Conservation (phyloP, 768 basidiomycete species). For the Auricularia heimuer region DNA sequence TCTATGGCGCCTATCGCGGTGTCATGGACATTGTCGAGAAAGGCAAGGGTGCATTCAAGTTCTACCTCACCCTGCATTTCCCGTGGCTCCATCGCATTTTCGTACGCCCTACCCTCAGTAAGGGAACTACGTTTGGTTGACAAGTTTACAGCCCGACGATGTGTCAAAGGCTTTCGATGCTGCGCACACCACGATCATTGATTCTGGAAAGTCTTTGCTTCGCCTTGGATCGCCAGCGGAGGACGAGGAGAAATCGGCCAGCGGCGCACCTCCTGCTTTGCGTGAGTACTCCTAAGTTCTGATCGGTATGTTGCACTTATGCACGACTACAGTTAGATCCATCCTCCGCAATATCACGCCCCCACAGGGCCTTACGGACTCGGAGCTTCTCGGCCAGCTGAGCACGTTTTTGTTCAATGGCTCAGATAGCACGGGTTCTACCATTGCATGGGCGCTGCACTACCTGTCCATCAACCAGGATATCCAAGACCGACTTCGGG, state of each 20-base stretch:
- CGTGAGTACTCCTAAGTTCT: conserved; percentile 36
- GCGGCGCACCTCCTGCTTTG: conserved; percentile 69
- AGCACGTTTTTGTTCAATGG: conserved; percentile 89
- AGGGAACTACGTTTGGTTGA: not conserved
- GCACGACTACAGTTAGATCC: conserved; percentile 56
- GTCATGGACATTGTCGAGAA: not conserved
- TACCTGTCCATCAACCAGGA: conserved; percentile 58
- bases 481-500: conserved; percentile 60
- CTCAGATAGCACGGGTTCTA: conserved; percentile 76
- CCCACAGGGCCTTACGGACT: conserved; percentile 72
- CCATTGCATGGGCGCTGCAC: conserved; percentile 77
- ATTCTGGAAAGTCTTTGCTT: conserved; percentile 65
- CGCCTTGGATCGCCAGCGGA: conserved; percentile 65
- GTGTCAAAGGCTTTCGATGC: conserved; percentile 38
- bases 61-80: conserved; percentile 57
- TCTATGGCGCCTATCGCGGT: conserved; percentile 53
- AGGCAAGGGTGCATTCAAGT: conserved; percentile 68
- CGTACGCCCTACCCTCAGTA: not conserved
- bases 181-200: conserved; percentile 52
- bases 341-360: conserved; percentile 62
- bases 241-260: conserved; percentile 43
- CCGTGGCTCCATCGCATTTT: conserved; percentile 31
- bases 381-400: conserved; percentile 77
- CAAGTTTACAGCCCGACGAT: conserved; percentile 39
- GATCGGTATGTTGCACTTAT: not conserved